These are phyloP conservation scores for Cerioporus squamosus DNA, from an alignment of 1,284 basidiomycete species.

Conservation along the genomic window DNA sequence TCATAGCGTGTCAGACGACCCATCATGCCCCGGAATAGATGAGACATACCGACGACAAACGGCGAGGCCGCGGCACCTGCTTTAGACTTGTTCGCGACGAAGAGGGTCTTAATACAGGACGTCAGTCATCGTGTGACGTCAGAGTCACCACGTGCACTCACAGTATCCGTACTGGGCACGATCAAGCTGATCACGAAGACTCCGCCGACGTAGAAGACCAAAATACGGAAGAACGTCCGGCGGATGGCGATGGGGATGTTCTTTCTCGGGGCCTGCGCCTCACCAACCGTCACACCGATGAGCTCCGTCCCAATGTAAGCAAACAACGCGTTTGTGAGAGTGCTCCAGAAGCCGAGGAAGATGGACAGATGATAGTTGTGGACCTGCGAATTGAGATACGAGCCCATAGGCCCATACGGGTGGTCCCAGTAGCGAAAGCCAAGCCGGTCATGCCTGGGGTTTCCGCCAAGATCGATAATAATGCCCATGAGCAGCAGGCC, in stretches of 20 bases:
- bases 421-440: conserved; percentile 58
- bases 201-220: conserved; percentile 74
- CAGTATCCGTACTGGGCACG: conserved; percentile 44
- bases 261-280: conserved; percentile 59
- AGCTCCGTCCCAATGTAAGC: conserved; percentile 67
- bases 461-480: conserved; percentile 62
- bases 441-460: conserved; percentile 56
- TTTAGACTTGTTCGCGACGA: conserved; percentile 61
- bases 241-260: conserved; percentile 61
- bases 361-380: conserved; percentile 50
- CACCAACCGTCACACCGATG: conserved; percentile 47
- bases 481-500: conserved; percentile 58
- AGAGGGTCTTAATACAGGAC: conserved; percentile 41
- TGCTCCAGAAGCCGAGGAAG: conserved; percentile 68
- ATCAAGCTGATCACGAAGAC: conserved; percentile 73
- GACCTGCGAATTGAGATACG: conserved; percentile 46
- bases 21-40: conserved; percentile 38
- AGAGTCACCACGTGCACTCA: conserved; percentile 16
- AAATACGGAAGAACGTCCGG: conserved; percentile 59
- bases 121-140: neutral
- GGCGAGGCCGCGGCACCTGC: conserved; percentile 75
- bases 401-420: conserved; percentile 41
- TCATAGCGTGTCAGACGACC: conserved; percentile 1
- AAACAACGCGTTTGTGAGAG: conserved; percentile 51
- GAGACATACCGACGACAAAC: conserved; percentile 68